Evolutionary conservation across 148 eudicot genomes (phyloP).

Genomic region (Spergularia bocconei): DNA sequence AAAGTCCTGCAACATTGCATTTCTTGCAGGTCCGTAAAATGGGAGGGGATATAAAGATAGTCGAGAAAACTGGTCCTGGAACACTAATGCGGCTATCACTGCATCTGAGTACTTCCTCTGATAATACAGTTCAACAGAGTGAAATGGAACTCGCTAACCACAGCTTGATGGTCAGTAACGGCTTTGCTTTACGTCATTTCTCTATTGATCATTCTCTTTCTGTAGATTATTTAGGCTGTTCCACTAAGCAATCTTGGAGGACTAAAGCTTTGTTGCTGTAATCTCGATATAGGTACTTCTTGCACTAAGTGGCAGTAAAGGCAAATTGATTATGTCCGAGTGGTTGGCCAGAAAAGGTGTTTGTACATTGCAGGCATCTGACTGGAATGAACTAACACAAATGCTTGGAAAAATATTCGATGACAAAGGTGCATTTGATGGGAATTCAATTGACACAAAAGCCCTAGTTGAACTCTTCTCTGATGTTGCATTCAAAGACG

Average conservation of each 20-base stretch:
- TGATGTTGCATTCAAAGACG: constrained; percentile 28
- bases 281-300: constrained; percentile 61
- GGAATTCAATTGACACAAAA: constrained; percentile 18
- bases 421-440: constrained; percentile 27
- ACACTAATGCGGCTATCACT: constrained; percentile 69
- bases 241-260: not conserved
- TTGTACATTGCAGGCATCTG: constrained; percentile 63
- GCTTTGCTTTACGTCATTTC: not conserved
- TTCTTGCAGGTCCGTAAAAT: constrained; percentile 76
- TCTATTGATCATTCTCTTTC: not conserved
- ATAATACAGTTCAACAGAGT: constrained; percentile 37
- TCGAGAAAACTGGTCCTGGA: constrained; percentile 80
- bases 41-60: constrained; percentile 95
- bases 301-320: constrained; percentile 69
- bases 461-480: constrained; percentile 26
- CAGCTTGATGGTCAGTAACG: constrained; percentile 50
- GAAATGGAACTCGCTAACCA: constrained; percentile 45
- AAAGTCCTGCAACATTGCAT: not conserved
- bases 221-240: not conserved
- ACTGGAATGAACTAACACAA: constrained; percentile 89
- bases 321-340: constrained; percentile 53
- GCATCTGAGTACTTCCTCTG: constrained; percentile 57
- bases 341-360: constrained; percentile 70
- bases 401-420: constrained; percentile 50
- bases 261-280: not conserved